Percentiles rank a stretch among this genome's conserved stretches.
Conservation (phyloP, 768 basidiomycete genomes). For the Suillus plorans region DNA sequence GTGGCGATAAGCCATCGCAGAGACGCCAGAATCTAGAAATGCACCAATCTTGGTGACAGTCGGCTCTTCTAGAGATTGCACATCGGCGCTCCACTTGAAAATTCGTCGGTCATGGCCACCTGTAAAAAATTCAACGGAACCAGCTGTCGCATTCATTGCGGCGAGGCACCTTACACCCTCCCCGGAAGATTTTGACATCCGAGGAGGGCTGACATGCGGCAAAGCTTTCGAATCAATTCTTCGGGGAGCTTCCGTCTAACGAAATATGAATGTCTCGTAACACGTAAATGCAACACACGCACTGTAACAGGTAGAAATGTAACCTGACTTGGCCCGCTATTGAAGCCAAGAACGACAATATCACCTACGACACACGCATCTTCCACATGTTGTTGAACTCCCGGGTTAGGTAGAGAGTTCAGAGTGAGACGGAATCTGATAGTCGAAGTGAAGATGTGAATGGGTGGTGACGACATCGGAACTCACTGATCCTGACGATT, state of each 20-base stretch:
- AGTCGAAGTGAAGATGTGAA: slow-evolving; percentile 12
- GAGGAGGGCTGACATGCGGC: slow-evolving; percentile 32
- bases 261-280: slow-evolving; percentile 21
- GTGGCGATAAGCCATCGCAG: slow-evolving; percentile 41
- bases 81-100: slow-evolving; percentile 37
- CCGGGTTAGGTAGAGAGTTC: slow-evolving; percentile 39
- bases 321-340: slow-evolving; percentile 41
- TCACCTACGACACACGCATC: slow-evolving; percentile 46
- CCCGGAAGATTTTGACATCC: slow-evolving; percentile 21
- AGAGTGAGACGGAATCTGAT: slow-evolving; percentile 35
- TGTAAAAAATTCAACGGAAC: slow-evolving; percentile 42
- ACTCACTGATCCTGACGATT: slow-evolving; percentile 31
- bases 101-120: slow-evolving; percentile 48
- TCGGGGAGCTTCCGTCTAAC: slow-evolving; percentile 30
- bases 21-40: slow-evolving; percentile 28
- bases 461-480: slow-evolving; percentile 3
- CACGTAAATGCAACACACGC: slow-evolving; percentile 27
- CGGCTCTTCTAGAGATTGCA: slow-evolving; percentile 20
- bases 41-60: slow-evolving; percentile 26
- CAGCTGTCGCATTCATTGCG: slow-evolving; percentile 30
- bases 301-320: slow-evolving; percentile 38
- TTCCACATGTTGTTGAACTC: slow-evolving; percentile 39
- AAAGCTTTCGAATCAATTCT: slow-evolving; percentile 31
- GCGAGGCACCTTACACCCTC: slow-evolving; percentile 45
- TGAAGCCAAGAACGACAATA: slow-evolving; percentile 44